These are phyloP conservation scores for Diaporthe eres DNA, from an alignment of 2,329 filamentous ascomycete species.

Conservation along the genomic window DNA sequence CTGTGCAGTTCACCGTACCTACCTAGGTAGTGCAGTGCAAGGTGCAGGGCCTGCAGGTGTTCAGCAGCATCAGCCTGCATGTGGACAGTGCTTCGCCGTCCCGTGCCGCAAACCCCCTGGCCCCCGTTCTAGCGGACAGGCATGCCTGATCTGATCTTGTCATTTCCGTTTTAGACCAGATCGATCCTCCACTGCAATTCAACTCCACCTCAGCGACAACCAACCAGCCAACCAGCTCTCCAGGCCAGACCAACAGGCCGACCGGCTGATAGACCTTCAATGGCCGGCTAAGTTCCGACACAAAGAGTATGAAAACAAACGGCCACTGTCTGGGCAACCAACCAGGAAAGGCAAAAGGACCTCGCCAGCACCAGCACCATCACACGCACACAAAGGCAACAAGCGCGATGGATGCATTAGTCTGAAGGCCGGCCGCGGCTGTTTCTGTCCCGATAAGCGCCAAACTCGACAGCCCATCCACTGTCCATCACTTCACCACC, in stretches of 20 bases:
- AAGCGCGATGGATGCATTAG: slow-evolving; percentile 32
- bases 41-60: neutral
- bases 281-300: slow-evolving; percentile 17
- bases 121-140: neutral
- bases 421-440: slow-evolving; percentile 22
- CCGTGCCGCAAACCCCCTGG: slow-evolving; percentile 1
- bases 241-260: neutral
- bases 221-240: neutral
- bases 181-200: slow-evolving; percentile 15
- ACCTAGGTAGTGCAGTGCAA: neutral
- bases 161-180: slow-evolving; percentile 18
- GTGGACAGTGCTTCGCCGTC: slow-evolving; percentile 12
- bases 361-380: neutral
- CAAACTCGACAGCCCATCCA: neutral
- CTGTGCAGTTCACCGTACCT: neutral
- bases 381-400: slow-evolving; percentile 6
- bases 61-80: neutral
- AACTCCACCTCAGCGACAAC: slow-evolving; percentile 22
- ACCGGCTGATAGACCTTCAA: neutral
- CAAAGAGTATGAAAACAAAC: neutral
- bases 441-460: slow-evolving; percentile 26
- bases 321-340: neutral
- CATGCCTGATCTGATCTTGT: slow-evolving; percentile 4
- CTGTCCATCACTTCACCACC: neutral
- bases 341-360: neutral